phyloP scores from a whole-genome alignment of 2,329 filamentous ascomycete species.

The Ophiostoma tasmaniense region DNA sequence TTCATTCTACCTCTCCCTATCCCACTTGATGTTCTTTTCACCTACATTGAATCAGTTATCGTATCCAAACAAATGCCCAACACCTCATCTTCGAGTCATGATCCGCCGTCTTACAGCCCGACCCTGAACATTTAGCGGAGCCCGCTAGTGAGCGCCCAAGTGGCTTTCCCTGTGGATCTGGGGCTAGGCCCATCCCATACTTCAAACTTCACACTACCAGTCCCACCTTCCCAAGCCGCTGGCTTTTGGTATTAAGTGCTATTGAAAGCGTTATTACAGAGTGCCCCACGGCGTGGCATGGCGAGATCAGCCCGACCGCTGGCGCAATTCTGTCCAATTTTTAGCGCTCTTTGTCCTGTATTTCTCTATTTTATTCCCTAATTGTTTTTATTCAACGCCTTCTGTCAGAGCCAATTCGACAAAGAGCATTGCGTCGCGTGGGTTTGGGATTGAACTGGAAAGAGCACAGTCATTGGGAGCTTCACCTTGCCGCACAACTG shows the following conservation, averaged over 20 bases:
- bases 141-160: background rate
- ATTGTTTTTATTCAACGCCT: background rate
- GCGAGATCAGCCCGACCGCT: slow-evolving; percentile 14
- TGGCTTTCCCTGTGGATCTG: background rate
- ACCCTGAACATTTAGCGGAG: background rate
- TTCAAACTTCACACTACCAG: background rate
- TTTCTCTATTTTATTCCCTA: background rate
- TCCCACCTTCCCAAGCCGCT: background rate
- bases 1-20: background rate
- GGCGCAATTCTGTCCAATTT: slow-evolving; percentile 11
- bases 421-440: background rate
- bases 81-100: background rate
- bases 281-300: slow-evolving; percentile 6
- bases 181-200: background rate
- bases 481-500: too few relatives aligned
- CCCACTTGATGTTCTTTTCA: too few relatives aligned
- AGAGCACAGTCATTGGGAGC: background rate
- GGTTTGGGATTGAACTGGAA: background rate
- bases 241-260: background rate
- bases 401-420: background rate
- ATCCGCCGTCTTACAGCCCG: background rate
- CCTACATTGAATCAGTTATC: too few relatives aligned
- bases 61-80: too few relatives aligned
- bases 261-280: too few relatives aligned
- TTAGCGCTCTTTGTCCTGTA: background rate